Base-by-base conservation (phyloP, 164 flowering plant genomes). In the Annona cherimola region DNA sequence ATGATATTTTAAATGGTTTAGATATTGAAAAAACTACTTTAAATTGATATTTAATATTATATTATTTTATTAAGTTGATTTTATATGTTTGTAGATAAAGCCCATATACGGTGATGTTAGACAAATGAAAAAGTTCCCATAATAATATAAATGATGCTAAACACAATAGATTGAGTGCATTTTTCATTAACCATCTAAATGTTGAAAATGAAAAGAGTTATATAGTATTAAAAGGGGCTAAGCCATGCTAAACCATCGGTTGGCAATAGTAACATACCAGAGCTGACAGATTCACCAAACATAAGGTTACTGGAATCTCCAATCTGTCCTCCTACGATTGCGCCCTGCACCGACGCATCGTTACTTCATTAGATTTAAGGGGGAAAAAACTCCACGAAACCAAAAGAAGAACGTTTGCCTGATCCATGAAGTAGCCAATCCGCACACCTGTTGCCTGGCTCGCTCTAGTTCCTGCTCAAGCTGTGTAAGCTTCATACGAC, bases 381-480 rank as follows among this genome's bases (percentile, higher is more conserved):
- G 35, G 35, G 35, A 45, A 8, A 8, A 50, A 19, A 46, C 60
- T 45, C 35, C 35, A 26, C 35, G 35, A 26, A 26, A 26, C 35
- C 41, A 35, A 46, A 68, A 6, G 50, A 50, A 68, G 20, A 45
- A 1, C 4, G 55, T n/a, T 43, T 26, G 59, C 40, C 26, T 20
- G 67, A 63, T 68, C 39, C 18, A 14, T 68, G 60, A 50, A 63
- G 35, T 45, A 42, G 63, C 14, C 0, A 26, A 18, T 4, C 18
- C 67, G 69, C 55, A 40, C 68, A 90, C 99, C 90, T 90, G 98
- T 72, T 90, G 98, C 76, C 95, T 86, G 57, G 86, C 82, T 70
- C 89, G 86, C 3, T 88, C 86, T 76, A 93, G 88, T 79, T 95
- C 98, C 79, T 93, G 96, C 79, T 95, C 99, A 73, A 95, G 61